These are phyloP conservation scores for Thuidium tamariscinum DNA, from an alignment of 225 moss, liverwort and hornwort genomes.

Conservation along the genomic window DNA sequence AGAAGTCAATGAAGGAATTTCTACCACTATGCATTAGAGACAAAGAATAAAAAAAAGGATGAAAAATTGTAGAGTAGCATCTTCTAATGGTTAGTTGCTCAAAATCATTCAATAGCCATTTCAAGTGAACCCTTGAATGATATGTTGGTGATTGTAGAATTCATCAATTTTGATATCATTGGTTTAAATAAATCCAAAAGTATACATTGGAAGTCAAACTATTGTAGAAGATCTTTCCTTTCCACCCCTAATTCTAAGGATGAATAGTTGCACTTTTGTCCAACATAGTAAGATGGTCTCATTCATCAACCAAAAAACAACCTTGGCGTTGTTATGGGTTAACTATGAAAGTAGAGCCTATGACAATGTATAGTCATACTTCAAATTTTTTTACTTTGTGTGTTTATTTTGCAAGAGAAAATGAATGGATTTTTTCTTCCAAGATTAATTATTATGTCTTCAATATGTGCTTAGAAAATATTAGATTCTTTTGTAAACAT, in stretches of 20 bases:
- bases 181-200: too few relatives aligned
- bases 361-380: not conserved
- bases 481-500: not conserved
- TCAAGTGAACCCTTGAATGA: too few relatives aligned
- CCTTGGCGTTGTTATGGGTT: too few relatives aligned
- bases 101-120: not conserved
- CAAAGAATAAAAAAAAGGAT: not conserved
- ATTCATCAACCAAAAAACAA: too few relatives aligned
- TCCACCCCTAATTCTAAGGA: too few relatives aligned
- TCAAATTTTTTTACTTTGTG: rapidly evolving
- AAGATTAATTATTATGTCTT: rapidly evolving
- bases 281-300: too few relatives aligned
- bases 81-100: too few relatives aligned
- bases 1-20: not conserved
- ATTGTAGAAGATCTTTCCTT: too few relatives aligned
- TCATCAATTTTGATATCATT: too few relatives aligned
- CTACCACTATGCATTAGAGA: not conserved
- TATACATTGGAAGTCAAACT: too few relatives aligned
- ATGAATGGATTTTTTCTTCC: not conserved
- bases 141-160: too few relatives aligned
- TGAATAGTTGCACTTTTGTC: too few relatives aligned
- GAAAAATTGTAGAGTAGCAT: not conserved
- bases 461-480: not conserved
- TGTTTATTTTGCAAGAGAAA: not conserved
- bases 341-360: rapidly evolving